Evolutionary conservation across 495 filamentous ascomycete species (phyloP).

Genomic region (Aspergillus leporis): DNA sequence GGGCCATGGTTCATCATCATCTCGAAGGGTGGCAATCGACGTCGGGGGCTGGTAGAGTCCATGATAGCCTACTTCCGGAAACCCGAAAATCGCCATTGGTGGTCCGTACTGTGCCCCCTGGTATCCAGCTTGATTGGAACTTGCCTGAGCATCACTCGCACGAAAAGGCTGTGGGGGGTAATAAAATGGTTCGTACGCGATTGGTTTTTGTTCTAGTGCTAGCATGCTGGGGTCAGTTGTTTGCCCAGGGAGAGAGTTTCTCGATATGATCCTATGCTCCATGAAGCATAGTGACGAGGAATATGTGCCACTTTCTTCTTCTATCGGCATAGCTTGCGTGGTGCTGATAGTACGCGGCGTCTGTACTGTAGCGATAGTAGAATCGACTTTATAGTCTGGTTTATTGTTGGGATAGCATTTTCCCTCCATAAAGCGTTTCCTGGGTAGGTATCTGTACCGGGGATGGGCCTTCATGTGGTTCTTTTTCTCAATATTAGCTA

Average conservation of each 20-base stretch:
- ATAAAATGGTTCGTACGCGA: constrained; percentile 48
- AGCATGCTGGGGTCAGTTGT: constrained; percentile 62
- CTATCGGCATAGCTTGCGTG: constrained; percentile 31
- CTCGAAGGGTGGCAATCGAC: constrained; percentile 19
- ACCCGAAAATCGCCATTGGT: constrained; percentile 44
- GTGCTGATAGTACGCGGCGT: constrained; percentile 25
- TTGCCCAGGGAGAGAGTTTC: constrained; percentile 38
- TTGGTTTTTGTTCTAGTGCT: constrained; percentile 54
- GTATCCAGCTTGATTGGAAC: constrained; percentile 31
- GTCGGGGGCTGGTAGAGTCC: constrained; percentile 50
- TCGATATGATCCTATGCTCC: constrained; percentile 25
- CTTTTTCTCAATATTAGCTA: constrained; percentile 76
- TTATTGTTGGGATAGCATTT: constrained; percentile 21
- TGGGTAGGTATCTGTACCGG: constrained; percentile 91
- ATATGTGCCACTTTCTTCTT: constrained; percentile 31
- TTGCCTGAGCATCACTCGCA: constrained; percentile 28
- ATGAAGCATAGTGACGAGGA: constrained; percentile 35
- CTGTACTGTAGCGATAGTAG: constrained; percentile 25
- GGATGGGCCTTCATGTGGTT: constrained; percentile 89
- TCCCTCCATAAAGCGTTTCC: constrained; percentile 62
- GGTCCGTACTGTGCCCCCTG: constrained; percentile 33
- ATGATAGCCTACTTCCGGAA: constrained; percentile 55
- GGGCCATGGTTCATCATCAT: constrained; percentile 31
- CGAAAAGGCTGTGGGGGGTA: constrained; percentile 62
- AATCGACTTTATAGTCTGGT: constrained; percentile 17